phyloP scores from a whole-genome alignment of 2,329 filamentous ascomycete species.

The Tolypocladium amazonense region DNA sequence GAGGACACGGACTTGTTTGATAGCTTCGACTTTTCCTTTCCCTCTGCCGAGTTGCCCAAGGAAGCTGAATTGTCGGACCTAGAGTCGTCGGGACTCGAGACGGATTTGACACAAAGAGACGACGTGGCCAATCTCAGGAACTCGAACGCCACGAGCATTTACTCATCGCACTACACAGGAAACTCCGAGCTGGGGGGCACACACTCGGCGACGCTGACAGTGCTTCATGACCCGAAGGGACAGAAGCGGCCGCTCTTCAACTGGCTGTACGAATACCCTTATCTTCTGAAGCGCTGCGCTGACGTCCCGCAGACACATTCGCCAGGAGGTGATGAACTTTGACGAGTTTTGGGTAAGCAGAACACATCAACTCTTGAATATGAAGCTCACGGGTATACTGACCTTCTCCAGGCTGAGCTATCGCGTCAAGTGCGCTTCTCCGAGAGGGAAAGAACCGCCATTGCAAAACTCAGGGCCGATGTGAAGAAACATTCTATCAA shows the following conservation, averaged over 20 bases:
- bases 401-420: slow-evolving; percentile 20
- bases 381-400: background rate
- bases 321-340: slow-evolving; percentile 29
- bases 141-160: slow-evolving; percentile 15
- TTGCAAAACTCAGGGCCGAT: slow-evolving; percentile 24
- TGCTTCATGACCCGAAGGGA: slow-evolving; percentile 20
- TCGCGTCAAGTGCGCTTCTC: slow-evolving; percentile 21
- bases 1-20: slow-evolving; percentile 19
- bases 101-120: slow-evolving; percentile 7
- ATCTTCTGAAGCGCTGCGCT: slow-evolving; percentile 2
- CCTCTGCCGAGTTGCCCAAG: slow-evolving; percentile 11
- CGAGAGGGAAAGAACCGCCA: slow-evolving; percentile 20
- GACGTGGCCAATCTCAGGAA: slow-evolving; percentile 2
- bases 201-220: slow-evolving; percentile 23
- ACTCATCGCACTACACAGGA: slow-evolving; percentile 26
- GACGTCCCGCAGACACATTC: slow-evolving; percentile 20
- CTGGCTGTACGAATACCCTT: slow-evolving; percentile 24
- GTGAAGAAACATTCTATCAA: slow-evolving; percentile 27
- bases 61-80: slow-evolving; percentile 16
- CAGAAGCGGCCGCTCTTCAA: slow-evolving; percentile 25
- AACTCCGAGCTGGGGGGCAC: slow-evolving; percentile 23
- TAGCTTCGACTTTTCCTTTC: slow-evolving; percentile 15
- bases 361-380: background rate
- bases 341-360: slow-evolving; percentile 27
- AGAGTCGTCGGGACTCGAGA: slow-evolving; percentile 16